Evolutionary conservation across 2,329 filamentous ascomycete species (phyloP).

Genomic region (Paraconiothyrium brasiliense): DNA sequence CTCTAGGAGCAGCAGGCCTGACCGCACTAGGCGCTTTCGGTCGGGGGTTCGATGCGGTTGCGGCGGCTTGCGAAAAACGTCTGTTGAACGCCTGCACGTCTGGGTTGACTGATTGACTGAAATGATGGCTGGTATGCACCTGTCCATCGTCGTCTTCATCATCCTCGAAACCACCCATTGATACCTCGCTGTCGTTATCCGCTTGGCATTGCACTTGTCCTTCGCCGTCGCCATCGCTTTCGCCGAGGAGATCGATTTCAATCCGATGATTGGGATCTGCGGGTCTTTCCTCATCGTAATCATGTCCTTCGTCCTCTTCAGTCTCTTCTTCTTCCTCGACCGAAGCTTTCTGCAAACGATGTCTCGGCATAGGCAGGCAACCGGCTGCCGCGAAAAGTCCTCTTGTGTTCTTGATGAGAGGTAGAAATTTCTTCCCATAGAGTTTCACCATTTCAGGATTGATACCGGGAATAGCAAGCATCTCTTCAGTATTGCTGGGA

Average conservation of each 20-base stretch:
- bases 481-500: slow-evolving; percentile 68
- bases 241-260: slow-evolving; percentile 57
- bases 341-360: slow-evolving; percentile 15
- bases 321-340: slow-evolving; percentile 33
- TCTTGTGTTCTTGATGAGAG: slow-evolving; percentile 59
- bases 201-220: slow-evolving; percentile 16
- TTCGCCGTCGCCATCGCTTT: slow-evolving; percentile 36
- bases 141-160: slow-evolving; percentile 33
- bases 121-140: slow-evolving; percentile 41
- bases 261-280: slow-evolving; percentile 61
- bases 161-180: slow-evolving; percentile 33
- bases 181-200: slow-evolving; percentile 33
- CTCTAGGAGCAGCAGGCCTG: slow-evolving; percentile 24
- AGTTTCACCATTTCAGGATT: slow-evolving; percentile 68
- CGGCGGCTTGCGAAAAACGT: slow-evolving; percentile 32
- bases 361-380: slow-evolving; percentile 26
- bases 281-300: slow-evolving; percentile 48
- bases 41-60: slow-evolving; percentile 16
- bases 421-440: slow-evolving; percentile 70
- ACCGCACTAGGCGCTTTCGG: slow-evolving; percentile 22
- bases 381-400: slow-evolving; percentile 27
- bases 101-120: slow-evolving; percentile 35
- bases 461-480: slow-evolving; percentile 72
- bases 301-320: slow-evolving; percentile 50
- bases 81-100: slow-evolving; percentile 43